Percentiles rank a stretch among this genome's conserved stretches.
Conservation (phyloP, 2,329 filamentous ascomycete species). For the Byssothecium circinans region DNA sequence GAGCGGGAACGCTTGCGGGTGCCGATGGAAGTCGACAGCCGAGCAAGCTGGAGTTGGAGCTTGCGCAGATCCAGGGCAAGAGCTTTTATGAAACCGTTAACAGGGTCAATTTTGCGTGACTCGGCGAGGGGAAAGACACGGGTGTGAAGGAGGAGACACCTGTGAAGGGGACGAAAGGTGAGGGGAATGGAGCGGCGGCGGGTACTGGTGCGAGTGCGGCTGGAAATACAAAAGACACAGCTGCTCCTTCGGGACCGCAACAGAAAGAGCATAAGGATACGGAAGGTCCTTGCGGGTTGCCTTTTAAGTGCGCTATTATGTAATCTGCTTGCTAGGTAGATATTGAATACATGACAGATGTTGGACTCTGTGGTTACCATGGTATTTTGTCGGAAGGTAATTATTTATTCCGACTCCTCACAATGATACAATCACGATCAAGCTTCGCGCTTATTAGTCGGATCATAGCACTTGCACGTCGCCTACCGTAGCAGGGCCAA, state of each 20-base stretch:
- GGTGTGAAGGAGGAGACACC: constrained; percentile 16
- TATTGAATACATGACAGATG: not conserved
- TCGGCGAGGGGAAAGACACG: constrained; percentile 58
- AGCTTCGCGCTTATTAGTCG: constrained; percentile 1
- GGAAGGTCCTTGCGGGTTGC: constrained; percentile 76
- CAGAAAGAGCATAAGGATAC: constrained; percentile 48
- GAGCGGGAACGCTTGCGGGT: constrained; percentile 84
- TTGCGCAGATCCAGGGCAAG: constrained; percentile 84
- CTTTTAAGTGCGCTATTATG: constrained; percentile 71
- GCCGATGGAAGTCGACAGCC: constrained; percentile 85
- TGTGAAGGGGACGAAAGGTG: constrained; percentile 3
- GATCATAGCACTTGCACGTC: not conserved
- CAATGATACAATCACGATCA: not conserved
- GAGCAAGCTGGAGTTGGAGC: constrained; percentile 69
- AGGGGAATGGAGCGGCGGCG: too few relatives aligned
- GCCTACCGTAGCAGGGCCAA: too few relatives aligned
- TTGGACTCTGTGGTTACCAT: not conserved
- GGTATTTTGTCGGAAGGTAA: too few relatives aligned
- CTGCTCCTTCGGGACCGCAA: constrained; percentile 27
- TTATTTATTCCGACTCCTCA: not conserved
- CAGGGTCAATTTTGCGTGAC: constrained; percentile 75
- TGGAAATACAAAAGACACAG: too few relatives aligned
- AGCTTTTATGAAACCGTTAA: constrained; percentile 75
- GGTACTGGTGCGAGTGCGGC: too few relatives aligned
- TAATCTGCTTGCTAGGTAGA: constrained; percentile 35